phyloP scores from a whole-genome alignment of 2,329 filamentous ascomycete species.

The Lachnellula suecica region DNA sequence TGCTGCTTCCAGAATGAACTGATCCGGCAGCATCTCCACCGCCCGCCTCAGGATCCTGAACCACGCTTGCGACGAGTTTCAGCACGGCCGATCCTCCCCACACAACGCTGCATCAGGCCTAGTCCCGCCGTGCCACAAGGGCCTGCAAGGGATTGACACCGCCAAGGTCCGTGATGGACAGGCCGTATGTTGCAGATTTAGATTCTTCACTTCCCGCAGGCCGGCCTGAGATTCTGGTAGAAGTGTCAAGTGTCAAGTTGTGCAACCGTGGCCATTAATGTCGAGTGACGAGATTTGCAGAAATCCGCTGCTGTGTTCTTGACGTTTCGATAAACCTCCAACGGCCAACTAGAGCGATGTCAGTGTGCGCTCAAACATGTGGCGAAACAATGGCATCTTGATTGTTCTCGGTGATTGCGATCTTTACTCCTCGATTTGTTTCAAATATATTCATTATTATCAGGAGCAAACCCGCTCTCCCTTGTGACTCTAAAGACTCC shows the following conservation, averaged over 20 bases:
- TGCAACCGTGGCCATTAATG: no score
- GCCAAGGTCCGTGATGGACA: slow-evolving; percentile 8
- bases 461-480: not conserved
- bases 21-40: no score
- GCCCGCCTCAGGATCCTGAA: not conserved
- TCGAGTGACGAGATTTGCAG: no score
- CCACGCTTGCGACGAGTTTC: slow-evolving; percentile 15
- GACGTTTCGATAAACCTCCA: not conserved
- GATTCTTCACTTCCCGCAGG: not conserved
- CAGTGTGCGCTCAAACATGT: not conserved
- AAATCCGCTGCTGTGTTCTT: not conserved
- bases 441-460: slow-evolving; percentile 4
- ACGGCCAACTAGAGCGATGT: not conserved
- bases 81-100: slow-evolving; percentile 2
- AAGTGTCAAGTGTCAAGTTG: no score
- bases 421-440: not conserved
- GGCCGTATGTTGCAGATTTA: slow-evolving; percentile 8
- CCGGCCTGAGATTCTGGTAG: not conserved
- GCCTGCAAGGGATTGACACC: slow-evolving; percentile 11
- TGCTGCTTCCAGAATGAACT: no score
- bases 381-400: not conserved
- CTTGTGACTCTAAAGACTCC: slow-evolving; percentile 8
- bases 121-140: not conserved
- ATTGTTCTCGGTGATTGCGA: not conserved
- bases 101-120: slow-evolving; percentile 4